A percentile compares a stretch with the other conserved stretches of the same genome.
Conservation (phyloP, 495 filamentous ascomycete genomes). For the Acidomyces sp. region DNA sequence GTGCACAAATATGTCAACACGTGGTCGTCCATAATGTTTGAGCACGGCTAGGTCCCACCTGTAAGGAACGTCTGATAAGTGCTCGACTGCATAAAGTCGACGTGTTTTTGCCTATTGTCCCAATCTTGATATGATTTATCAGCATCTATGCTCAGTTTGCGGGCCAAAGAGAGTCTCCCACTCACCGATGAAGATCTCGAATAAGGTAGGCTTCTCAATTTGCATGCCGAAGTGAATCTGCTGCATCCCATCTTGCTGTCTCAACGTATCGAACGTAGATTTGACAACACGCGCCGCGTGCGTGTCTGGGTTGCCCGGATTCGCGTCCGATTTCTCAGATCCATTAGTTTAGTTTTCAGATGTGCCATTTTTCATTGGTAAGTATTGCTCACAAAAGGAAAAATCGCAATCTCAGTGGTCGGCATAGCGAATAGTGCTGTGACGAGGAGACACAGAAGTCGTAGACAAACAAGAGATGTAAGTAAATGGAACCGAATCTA, state of each 20-base stretch:
- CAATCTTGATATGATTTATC: no score
- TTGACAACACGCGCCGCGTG: constrained; percentile 6
- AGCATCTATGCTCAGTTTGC: no score
- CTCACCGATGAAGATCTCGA: constrained; percentile 17
- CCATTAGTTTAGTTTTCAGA: no score
- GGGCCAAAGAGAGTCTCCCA: neutral
- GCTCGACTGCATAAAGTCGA: constrained; percentile 11
- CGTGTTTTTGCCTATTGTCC: constrained; percentile 10
- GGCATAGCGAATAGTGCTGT: constrained; percentile 4
- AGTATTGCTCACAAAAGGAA: no score
- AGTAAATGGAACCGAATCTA: no score
- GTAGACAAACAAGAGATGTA: no score
- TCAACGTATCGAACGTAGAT: constrained; percentile 7
- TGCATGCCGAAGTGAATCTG: constrained; percentile 15
- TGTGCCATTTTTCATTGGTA: no score
- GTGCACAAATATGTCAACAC: no score
- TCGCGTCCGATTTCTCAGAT: constrained; percentile 4
- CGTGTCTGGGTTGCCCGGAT: constrained; percentile 14
- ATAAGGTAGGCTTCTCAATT: constrained; percentile 1
- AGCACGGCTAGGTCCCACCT: no score
- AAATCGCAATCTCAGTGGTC: constrained; percentile 14
- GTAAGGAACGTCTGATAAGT: constrained; percentile 13
- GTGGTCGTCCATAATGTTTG: no score
- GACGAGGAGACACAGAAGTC: neutral
- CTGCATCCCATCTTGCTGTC: constrained; percentile 14